phyloP scores from a whole-genome alignment of 1,284 basidiomycete species.

The Heliocybe sulcata region DNA sequence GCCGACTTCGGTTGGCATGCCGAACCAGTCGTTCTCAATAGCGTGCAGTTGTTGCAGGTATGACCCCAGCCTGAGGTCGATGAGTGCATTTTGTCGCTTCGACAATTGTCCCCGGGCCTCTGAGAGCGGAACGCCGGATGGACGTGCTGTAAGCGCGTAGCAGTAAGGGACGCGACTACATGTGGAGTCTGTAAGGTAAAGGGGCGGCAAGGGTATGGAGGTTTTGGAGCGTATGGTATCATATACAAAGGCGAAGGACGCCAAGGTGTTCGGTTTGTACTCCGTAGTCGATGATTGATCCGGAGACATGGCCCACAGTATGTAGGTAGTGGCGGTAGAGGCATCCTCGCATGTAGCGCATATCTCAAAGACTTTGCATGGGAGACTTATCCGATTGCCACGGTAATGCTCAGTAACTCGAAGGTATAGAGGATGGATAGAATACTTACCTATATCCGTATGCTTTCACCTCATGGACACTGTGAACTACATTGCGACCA shows the following conservation, averaged over 20 bases:
- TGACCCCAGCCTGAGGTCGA: conserved; percentile 52
- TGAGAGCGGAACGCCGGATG: conserved; percentile 22
- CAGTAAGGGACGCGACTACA: conserved; percentile 15
- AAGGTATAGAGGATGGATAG: not conserved
- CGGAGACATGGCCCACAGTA: not conserved
- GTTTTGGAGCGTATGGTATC: conserved; percentile 6
- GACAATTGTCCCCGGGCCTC: conserved; percentile 32
- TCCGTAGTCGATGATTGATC: not conserved
- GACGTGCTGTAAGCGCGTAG: conserved; percentile 21
- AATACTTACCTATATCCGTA: not conserved
- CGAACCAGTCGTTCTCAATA: conserved; percentile 65
- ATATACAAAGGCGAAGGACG: not conserved
- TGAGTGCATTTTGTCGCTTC: conserved; percentile 29
- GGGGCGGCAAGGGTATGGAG: conserved; percentile 17
- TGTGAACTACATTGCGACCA: not conserved
- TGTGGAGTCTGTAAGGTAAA: conserved; percentile 14
- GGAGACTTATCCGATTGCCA: not conserved
- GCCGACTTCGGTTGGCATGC: conserved; percentile 30
- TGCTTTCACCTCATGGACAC: not conserved
- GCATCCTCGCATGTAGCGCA: not conserved
- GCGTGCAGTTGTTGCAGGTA: conserved; percentile 54
- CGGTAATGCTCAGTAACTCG: not conserved
- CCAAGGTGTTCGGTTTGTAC: not conserved
- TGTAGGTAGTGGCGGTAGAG: not conserved
- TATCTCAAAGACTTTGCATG: not conserved